phyloP scores from a whole-genome alignment of 306 rosid genomes.

The Vigna unguiculata region DNA sequence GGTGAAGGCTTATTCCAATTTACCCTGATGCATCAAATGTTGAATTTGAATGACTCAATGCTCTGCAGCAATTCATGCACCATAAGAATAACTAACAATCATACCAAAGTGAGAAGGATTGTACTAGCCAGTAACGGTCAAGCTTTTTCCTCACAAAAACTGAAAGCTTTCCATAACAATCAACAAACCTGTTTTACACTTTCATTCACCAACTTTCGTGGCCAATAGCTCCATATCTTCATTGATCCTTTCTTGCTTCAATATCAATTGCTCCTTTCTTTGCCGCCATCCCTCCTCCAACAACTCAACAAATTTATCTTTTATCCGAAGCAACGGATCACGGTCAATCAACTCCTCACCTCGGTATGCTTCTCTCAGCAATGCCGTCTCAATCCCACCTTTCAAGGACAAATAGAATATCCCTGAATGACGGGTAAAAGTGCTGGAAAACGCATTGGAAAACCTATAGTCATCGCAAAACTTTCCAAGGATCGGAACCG shows the following conservation, averaged over 20 bases:
- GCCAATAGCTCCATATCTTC: slow-evolving; percentile 61
- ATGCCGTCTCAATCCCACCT: slow-evolving; percentile 83
- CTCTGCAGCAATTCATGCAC: slow-evolving; percentile 14
- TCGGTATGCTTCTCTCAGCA: slow-evolving; percentile 81
- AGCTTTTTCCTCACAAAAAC: slow-evolving; percentile 2
- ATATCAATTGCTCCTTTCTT: slow-evolving; percentile 57
- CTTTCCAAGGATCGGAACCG: slow-evolving; percentile 80
- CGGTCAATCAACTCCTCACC: slow-evolving; percentile 64
- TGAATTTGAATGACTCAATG: too few species aligned
- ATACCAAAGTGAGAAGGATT: slow-evolving; percentile 7
- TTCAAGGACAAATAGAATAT: slow-evolving; percentile 86
- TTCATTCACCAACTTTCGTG: slow-evolving; percentile 33
- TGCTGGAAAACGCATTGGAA: slow-evolving; percentile 75
- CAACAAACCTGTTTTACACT: not conserved
- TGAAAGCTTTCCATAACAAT: slow-evolving; percentile 34
- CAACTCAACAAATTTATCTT: slow-evolving; percentile 70
- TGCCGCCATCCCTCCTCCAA: slow-evolving; percentile 85
- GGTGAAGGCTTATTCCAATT: too few species aligned
- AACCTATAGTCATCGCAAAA: slow-evolving; percentile 80
- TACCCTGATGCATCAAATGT: too few species aligned
- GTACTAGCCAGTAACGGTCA: slow-evolving; percentile 33
- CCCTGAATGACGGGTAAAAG: slow-evolving; percentile 82
- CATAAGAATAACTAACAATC: slow-evolving; percentile 33
- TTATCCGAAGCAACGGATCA: slow-evolving; percentile 80
- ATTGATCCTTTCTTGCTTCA: slow-evolving; percentile 55